Evolutionary conservation across 192 early-diverging fungal species (phyloP).

Genomic region (Globomyces pollinis-pini): DNA sequence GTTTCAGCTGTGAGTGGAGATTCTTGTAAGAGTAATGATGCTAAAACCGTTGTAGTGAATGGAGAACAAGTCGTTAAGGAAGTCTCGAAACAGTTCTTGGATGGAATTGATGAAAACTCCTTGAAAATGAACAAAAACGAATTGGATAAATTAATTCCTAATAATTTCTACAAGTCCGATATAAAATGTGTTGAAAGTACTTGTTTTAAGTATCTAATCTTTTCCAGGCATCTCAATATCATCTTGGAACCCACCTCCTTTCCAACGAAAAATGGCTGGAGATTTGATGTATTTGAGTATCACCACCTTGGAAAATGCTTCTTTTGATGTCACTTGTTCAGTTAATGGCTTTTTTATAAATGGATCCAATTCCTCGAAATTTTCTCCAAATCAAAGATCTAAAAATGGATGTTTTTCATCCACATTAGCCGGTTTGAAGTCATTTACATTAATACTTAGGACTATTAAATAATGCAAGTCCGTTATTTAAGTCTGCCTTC

Average conservation of each 20-base stretch:
- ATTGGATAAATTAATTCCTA: constrained; percentile 49
- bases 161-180: constrained; percentile 29
- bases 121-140: constrained; percentile 12
- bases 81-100: constrained; percentile 19
- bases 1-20: constrained; percentile 55
- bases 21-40: too few species aligned
- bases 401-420: constrained; percentile 69
- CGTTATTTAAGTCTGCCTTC: constrained; percentile 63
- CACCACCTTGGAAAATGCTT: constrained; percentile 76
- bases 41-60: constrained; percentile 7
- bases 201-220: constrained; percentile 14
- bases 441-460: constrained; percentile 62
- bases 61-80: constrained; percentile 21
- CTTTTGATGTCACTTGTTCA: constrained; percentile 75
- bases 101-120: constrained; percentile 8
- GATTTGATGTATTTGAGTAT: constrained; percentile 88
- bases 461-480: constrained; percentile 29
- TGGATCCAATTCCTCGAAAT: constrained; percentile 56
- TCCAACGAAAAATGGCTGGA: constrained; percentile 59
- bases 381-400: constrained; percentile 46
- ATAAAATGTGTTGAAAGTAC: background rate
- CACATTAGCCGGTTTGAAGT: constrained; percentile 64
- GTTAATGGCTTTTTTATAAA: constrained; percentile 85
- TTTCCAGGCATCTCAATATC: constrained; percentile 68
- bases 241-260: constrained; percentile 89